Conservation (phyloP, 306 rosid species). For the Rosa persica region DNA sequence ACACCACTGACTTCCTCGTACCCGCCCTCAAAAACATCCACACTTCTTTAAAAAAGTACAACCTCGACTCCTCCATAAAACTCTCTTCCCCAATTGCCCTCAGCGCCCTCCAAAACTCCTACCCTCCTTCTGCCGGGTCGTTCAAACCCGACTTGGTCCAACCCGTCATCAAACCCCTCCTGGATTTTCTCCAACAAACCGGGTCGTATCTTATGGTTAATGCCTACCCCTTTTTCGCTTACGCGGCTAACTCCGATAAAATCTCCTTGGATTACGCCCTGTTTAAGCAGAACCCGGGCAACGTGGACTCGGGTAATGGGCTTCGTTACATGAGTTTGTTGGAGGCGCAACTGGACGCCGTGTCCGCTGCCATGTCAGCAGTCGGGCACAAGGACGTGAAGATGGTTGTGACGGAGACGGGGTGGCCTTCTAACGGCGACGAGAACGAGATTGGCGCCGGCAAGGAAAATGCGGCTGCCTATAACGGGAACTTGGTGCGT, state of each 20-base stretch:
- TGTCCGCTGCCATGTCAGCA: conserved; percentile 71
- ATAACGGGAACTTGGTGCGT: conserved; percentile 67
- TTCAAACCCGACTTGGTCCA: conserved; percentile 58
- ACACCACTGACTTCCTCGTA: conserved; percentile 60
- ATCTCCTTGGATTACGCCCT: conserved; percentile 65
- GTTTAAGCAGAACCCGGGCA: conserved; percentile 55
- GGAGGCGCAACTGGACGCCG: conserved; percentile 87
- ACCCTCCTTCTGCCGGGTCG: conserved; percentile 75
- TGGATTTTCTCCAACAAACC: conserved; percentile 51
- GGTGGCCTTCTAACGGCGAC: conserved; percentile 88
- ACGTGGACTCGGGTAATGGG: conserved; percentile 72
- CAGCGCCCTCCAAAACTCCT: conserved; percentile 54
- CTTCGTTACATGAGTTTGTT: conserved; percentile 48
- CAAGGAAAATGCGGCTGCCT: conserved; percentile 65
- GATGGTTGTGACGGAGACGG: conserved; percentile 60
- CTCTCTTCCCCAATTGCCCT: conserved; percentile 77
- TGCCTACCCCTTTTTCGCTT: conserved; percentile 80
- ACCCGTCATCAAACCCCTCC: conserved; percentile 72
- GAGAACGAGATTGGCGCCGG: conserved; percentile 60
- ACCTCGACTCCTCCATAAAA: conserved; percentile 45
- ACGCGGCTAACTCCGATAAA: conserved; percentile 40
- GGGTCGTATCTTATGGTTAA: conserved; percentile 71
- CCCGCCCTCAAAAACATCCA: conserved; percentile 75
- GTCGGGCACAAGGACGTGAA: conserved; percentile 54
- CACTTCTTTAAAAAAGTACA: conserved; percentile 37